Base-by-base conservation (phyloP, 2,329 filamentous ascomycete genomes). In the Grosmannia huntii region DNA sequence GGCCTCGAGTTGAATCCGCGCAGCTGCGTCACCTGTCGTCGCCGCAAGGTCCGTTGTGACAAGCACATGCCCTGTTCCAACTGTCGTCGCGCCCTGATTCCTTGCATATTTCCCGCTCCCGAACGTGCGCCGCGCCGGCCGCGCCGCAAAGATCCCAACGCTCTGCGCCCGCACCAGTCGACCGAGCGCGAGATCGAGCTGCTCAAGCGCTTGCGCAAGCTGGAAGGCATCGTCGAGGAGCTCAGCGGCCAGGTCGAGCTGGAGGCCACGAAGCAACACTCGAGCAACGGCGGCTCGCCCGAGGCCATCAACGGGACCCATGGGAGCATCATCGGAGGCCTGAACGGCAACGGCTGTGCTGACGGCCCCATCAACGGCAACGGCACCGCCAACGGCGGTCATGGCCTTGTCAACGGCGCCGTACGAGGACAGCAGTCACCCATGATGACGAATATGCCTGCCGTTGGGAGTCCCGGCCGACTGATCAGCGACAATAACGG, bases 141-240 rank as follows among this genome's bases (percentile, higher is more conserved):
- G 46, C 75, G 78, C 23, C 77, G 78, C 41, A 87, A 85, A 66
- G 80, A 86, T 52, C 81, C 82, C 6, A 85, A 86, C 66, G 82
- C 81, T 56, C 19, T 54, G 25, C 55, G 57, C 23, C 80, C 80
- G 65, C 79, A 80, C 65, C 79, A 75, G 57, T 79, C 80, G 58
- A 84, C 77, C 65, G 80, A 84, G 66, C 75, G 82, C 52, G 83
- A 86, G 69, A 73, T 79, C 49, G 87, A 90, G 72, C 72, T 91
- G 60, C 75, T 90, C 69, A 87, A 89, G 69, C 76, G 87, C 14
- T 68, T 91, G 67, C 76, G 83, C 61, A 85, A 87, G 68, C 71
- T 91, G 28, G 87, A 91, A 68, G 85, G 85, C 51, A 88, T 91
- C 31, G 87, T 91, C 19, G 81, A 85, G 68, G 82, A 85, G 62